phyloP scores from a whole-genome alignment of 371 early-diverging fungal genomes.

The Actinomortierella ambigua region DNA sequence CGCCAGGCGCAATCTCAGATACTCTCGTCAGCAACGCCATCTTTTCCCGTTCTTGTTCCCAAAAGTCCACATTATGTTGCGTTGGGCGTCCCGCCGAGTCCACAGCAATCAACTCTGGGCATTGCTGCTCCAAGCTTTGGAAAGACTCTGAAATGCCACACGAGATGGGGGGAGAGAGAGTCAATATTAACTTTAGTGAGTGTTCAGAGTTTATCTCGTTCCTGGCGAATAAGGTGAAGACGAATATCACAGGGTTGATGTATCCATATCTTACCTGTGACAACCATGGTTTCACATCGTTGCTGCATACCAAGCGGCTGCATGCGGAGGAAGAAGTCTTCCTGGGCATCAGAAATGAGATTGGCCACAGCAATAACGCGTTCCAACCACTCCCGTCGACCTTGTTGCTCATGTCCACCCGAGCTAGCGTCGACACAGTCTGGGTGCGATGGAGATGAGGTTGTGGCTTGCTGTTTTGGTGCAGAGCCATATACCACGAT shows the following conservation, averaged over 20 bases:
- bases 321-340: too few species aligned
- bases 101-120: slow-evolving; percentile 53
- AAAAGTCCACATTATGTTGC: slow-evolving; percentile 52
- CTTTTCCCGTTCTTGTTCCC: slow-evolving; percentile 58
- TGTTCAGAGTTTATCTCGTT: too few species aligned
- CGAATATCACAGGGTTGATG: too few species aligned
- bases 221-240: too few species aligned
- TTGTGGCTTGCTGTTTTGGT: too few species aligned
- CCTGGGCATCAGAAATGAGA: too few species aligned
- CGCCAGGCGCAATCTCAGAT: slow-evolving; percentile 54
- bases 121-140: slow-evolving; percentile 51
- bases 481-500: slow-evolving; percentile 53
- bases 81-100: slow-evolving; percentile 46
- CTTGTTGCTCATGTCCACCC: slow-evolving; percentile 7
- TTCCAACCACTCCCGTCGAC: slow-evolving; percentile 17
- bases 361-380: slow-evolving; percentile 55
- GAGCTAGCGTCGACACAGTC: slow-evolving; percentile 17
- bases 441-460: too few species aligned
- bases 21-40: slow-evolving; percentile 63
- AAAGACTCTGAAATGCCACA: slow-evolving; percentile 55
- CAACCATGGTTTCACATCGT: too few species aligned
- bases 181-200: too few species aligned
- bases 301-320: too few species aligned
- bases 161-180: too few species aligned
- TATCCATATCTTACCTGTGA: too few species aligned